These are phyloP conservation scores for Rhododendron molle DNA, from an alignment of 148 eudicot species.

Conservation along the genomic window DNA sequence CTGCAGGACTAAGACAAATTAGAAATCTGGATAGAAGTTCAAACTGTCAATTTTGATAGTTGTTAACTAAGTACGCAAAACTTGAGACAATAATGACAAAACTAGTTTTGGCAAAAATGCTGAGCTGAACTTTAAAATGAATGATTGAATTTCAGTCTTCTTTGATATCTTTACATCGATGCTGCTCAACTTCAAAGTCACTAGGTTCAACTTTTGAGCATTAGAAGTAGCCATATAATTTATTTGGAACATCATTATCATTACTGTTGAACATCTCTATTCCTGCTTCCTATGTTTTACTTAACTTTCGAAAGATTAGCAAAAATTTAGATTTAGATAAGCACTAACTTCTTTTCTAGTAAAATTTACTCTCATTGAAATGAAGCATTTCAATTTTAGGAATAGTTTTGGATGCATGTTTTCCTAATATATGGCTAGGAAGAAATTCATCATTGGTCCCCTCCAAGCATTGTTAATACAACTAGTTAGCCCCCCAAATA, in stretches of 20 bases:
- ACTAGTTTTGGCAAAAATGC: neutral
- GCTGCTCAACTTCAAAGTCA: neutral
- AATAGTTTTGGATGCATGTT: neutral
- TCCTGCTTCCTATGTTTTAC: no score
- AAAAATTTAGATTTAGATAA: no score
- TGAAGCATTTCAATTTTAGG: neutral
- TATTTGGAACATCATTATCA: no score
- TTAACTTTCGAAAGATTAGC: no score
- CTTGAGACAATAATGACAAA: neutral
- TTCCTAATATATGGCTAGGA: neutral
- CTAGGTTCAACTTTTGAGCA: neutral
- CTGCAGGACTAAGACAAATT: slow-evolving; percentile 24
- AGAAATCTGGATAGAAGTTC: neutral
- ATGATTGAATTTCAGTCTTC: neutral
- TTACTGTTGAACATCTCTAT: no score
- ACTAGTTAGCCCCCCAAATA: neutral
- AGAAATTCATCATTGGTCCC: neutral
- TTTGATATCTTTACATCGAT: neutral
- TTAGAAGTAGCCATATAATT: no score
- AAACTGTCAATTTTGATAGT: neutral
- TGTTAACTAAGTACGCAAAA: no score
- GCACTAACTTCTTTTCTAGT: neutral
- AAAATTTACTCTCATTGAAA: neutral
- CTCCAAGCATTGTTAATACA: neutral
- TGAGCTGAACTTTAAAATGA: no score